Conservation (phyloP, 1,284 basidiomycete genomes). For the Rhodotorula sp. region DNA sequence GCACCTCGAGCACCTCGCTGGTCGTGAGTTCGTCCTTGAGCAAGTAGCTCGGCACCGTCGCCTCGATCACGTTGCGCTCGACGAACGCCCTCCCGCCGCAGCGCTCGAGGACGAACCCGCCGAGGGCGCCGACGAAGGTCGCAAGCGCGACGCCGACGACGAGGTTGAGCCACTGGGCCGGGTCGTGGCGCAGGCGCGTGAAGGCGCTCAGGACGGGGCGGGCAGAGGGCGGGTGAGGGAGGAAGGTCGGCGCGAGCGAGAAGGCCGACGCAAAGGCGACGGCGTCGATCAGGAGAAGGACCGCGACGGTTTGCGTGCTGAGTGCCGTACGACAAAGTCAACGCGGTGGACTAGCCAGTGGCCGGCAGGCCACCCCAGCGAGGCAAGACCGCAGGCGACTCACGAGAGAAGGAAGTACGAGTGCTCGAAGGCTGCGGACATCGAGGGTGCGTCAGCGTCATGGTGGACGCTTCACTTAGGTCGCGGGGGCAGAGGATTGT, state of each 20-base stretch:
- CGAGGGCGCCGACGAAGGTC: constrained; percentile 12
- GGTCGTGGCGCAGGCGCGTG: constrained; percentile 18
- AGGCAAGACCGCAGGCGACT: neutral
- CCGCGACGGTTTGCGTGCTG: constrained; percentile 19
- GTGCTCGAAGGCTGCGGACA: constrained; percentile 28
- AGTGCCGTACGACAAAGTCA: neutral
- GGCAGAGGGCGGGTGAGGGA: constrained; percentile 23
- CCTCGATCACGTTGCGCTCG: constrained; percentile 19
- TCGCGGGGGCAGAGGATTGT: no score
- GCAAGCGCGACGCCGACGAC: constrained; percentile 22
- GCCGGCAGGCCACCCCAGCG: neutral
- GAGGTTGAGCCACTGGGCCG: constrained; percentile 27
- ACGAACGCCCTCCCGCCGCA: constrained; percentile 24
- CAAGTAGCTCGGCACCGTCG: constrained; percentile 25
- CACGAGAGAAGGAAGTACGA: constrained; percentile 39
- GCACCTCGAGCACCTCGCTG: constrained; percentile 29
- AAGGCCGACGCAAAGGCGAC: constrained; percentile 28
- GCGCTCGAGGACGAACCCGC: constrained; percentile 28
- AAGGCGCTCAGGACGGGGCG: constrained; percentile 22
- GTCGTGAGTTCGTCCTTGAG: constrained; percentile 28
- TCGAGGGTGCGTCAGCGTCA: neutral
- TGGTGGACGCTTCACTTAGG: fast-evolving
- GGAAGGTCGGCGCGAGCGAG: constrained; percentile 25
- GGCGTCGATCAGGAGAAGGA: constrained; percentile 36
- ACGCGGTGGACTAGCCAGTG: no score